Evolutionary conservation across 371 early-diverging fungal genomes (phyloP).

Genomic region (Capillidium rhysosporum): DNA sequence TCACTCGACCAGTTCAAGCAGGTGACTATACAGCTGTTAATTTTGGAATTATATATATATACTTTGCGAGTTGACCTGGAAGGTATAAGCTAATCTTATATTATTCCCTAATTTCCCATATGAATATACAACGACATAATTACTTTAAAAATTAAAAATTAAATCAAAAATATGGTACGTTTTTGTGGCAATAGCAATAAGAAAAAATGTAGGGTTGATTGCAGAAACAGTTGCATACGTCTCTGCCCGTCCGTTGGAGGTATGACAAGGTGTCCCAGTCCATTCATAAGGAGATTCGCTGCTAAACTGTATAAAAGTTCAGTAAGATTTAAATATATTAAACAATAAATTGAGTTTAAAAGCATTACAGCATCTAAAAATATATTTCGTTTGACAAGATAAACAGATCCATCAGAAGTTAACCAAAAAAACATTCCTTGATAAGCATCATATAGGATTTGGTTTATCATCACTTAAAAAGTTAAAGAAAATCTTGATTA

Average conservation of each 20-base stretch:
- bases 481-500: background rate
- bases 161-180: background rate
- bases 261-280: background rate
- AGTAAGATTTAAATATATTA: too few relatives aligned
- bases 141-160: background rate
- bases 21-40: background rate
- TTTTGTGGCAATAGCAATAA: background rate
- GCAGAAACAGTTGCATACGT: background rate
- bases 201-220: background rate
- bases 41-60: background rate
- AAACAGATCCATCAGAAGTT: constrained; percentile 3
- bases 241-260: background rate
- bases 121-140: background rate
- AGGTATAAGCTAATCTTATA: background rate
- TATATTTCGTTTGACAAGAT: background rate
- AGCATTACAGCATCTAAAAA: background rate
- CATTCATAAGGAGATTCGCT: constrained; percentile 3
- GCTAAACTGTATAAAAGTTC: background rate
- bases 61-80: background rate
- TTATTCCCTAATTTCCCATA: background rate
- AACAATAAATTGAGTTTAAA: background rate
- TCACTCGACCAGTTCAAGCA: constrained; percentile 1
- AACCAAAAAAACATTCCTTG: background rate
- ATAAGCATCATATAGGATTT: background rate
- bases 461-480: background rate